Base-by-base conservation (phyloP, 2,329 filamentous ascomycete species). In the Phaeosphaeria sp. region DNA sequence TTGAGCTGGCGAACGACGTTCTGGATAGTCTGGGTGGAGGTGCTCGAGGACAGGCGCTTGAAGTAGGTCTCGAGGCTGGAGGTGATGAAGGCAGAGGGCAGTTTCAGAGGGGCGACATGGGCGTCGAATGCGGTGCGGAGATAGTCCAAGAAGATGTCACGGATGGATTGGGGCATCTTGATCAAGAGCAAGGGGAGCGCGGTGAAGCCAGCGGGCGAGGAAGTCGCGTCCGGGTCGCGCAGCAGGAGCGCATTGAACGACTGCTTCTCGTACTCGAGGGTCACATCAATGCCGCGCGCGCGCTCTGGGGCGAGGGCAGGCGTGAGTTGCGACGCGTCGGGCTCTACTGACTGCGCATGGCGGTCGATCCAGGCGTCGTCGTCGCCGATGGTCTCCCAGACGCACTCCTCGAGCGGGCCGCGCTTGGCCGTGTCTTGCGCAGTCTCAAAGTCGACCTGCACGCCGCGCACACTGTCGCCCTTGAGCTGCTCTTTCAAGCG, bases 41-140 rank as follows among this genome's bases (percentile, higher is more conserved):
- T 55, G 50, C 44, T 46, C 25, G 71, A 60, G 3, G 84, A 79
- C 15, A 93, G 78, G 55, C 85, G 80, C 15, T 85, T 86, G 54
- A 94, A 81, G 58, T 92, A 87, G 0, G 66, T 75, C 58, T 83
- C 81, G 17, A 84, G 71, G 1, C 73, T 72, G 0, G 69, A 63
- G n/a, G 79, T 80, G 30, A 85, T 72, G 57, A 83, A 82, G 7
- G 64, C 58, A 0, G 82, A 78, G 0, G 79, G 71, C 3, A 85
- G 75, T 5, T 72, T 73, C 22, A 85, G 61, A 4, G 78, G 69
- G 6, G 80, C 78, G 46, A 80, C 77, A 58, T 81, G 81, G 2
- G 81, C 77, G 60, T 86, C 83, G 65, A 86, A 85, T 55, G 75
- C 80, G 1, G 79, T 74, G 5, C 77, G 72, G 15, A 86, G 66